phyloP scores from a whole-genome alignment of 2,329 filamentous ascomycete genomes.

The Colletotrichum sp. region DNA sequence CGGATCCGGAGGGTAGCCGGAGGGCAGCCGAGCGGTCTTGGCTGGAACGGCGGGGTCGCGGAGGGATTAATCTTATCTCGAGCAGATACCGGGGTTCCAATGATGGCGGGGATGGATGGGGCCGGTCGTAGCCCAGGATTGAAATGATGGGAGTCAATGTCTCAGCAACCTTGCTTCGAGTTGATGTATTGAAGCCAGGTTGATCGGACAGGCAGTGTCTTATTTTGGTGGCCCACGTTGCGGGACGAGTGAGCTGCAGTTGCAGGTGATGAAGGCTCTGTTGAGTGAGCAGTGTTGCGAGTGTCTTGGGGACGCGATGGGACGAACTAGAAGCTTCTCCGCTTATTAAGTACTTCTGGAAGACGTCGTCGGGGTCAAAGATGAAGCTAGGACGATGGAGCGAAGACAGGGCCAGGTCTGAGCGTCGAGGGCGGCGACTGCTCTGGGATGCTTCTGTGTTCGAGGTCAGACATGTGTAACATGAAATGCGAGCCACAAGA shows the following conservation, averaged over 20 bases:
- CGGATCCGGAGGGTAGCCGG: background rate
- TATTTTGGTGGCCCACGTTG: background rate
- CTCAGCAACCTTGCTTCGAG: background rate
- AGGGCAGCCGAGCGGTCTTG: background rate
- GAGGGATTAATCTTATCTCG: constrained; percentile 1
- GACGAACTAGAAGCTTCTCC: constrained; percentile 11
- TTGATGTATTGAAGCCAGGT: background rate
- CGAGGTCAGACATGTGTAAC: background rate
- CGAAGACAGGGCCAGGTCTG: background rate
- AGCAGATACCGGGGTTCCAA: background rate
- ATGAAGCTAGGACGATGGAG: background rate
- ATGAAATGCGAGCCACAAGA: background rate
- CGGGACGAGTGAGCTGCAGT: background rate
- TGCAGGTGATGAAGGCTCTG: background rate
- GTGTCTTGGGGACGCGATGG: background rate
- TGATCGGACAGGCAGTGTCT: background rate
- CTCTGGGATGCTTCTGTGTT: background rate
- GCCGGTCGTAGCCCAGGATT: background rate
- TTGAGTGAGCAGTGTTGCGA: background rate
- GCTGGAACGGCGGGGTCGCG: constrained; percentile 1
- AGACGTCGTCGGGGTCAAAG: background rate
- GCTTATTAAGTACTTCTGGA: constrained; percentile 5
- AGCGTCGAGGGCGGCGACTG: background rate
- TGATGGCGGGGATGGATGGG: background rate
- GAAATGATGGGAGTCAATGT: background rate